These are phyloP conservation scores for Fusarium agapanthi DNA, from an alignment of 2,329 filamentous ascomycete species.

Conservation along the genomic window DNA sequence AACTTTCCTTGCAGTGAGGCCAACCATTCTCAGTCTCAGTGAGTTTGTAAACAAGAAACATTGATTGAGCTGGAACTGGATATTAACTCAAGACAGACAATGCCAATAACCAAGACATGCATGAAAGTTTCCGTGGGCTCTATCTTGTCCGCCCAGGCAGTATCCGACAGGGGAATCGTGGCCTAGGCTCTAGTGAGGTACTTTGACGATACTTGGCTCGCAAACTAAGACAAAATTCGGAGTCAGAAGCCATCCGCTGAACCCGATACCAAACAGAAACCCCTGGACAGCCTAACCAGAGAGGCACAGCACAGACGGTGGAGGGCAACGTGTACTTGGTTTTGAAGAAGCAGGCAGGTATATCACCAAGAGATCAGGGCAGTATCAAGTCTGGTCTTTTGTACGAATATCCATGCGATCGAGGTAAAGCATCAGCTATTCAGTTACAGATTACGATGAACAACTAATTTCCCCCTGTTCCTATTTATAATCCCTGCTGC, in stretches of 20 bases:
- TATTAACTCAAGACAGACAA: background rate
- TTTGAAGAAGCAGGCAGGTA: conserved; percentile 3
- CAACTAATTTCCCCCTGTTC: conserved; percentile 29
- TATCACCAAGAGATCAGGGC: background rate
- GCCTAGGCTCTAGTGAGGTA: conserved; percentile 10
- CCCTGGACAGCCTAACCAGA: conserved; percentile 15
- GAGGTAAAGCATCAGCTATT: background rate
- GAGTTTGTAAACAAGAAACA: background rate
- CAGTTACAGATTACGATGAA: conserved; percentile 27
- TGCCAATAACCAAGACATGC: conserved; percentile 18
- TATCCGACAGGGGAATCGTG: conserved; percentile 1
- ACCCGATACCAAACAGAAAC: conserved; percentile 12
- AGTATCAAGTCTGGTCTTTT: background rate
- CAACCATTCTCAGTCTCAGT: background rate
- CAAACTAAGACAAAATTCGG: conserved; percentile 9
- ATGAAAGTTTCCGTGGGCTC: conserved; percentile 24
- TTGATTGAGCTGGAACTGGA: background rate
- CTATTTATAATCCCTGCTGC: conserved; percentile 15
- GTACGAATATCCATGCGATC: background rate
- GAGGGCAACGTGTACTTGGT: background rate
- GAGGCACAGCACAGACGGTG: conserved; percentile 24
- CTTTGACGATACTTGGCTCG: conserved; percentile 22
- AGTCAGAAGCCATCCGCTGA: conserved; percentile 18
- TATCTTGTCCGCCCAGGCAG: background rate
- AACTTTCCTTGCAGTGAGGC: background rate